Evolutionary conservation across 495 filamentous ascomycete genomes (phyloP), one percentile per base, ranked within the genome.

Genomic region (Bombardia bombarda): DNA sequence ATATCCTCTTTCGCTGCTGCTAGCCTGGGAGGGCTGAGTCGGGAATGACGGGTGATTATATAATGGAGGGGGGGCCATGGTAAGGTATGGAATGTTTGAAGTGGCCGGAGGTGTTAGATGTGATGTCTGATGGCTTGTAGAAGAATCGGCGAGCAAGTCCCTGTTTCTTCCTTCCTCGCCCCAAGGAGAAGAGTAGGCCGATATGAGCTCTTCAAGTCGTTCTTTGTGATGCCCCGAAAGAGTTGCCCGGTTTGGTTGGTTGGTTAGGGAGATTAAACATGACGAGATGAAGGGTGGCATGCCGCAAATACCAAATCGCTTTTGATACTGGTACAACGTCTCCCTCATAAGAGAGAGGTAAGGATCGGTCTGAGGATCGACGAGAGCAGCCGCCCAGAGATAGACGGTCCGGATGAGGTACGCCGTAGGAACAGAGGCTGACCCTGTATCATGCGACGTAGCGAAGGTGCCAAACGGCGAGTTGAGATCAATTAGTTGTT

Each of bases 371-470:
- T 18, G 23, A 10, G 54, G 46, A 12, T 46, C 46, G 9, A 36
- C 25, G 6, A 52, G 16, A 4, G 42, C 40, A 7, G 23, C 43
- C 2, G 51, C 48, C 49, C 51, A 55, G 8, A 60, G 36, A 19
- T 52, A 58, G 4, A 52, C 30, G 25, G 41, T 41, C 25, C 51
- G 48, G 17, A 47, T 17, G 13, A 58, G 30, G 35, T 55, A 58
- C 9, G 51, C 45, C 4, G 57, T 57, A 16, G 57, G 57, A 9
- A 49, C 51, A 7, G 45, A 41, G n/a, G 45, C 40, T 17, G 31
- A 36, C 9, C 40, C 45, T n/a, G 42, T 40, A 0, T 20, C 26
- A 8, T 32, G 30, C 0, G 54, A 47, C 8, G 23, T 16, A 17
- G 40, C 19, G 5, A 54, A 51, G 19, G 13, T 30, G n/a, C 51